These are phyloP conservation scores for Blastobotrys parvus DNA, from an alignment of 805 yeast species.

Conservation along the genomic window DNA sequence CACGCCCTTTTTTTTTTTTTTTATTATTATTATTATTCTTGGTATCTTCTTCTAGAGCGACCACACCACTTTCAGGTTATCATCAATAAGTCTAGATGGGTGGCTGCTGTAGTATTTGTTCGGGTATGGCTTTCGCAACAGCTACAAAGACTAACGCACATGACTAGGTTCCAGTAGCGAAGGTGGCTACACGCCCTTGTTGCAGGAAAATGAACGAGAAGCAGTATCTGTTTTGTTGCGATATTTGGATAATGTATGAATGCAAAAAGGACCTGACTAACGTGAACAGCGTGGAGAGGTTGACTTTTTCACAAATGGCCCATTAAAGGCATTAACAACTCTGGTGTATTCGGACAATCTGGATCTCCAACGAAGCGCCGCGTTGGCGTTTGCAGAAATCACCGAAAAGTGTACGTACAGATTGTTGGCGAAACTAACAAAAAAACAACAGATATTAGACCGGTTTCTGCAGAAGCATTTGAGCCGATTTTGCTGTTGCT, in stretches of 20 bases:
- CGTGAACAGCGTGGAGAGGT: constrained; percentile 50
- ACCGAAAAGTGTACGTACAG: constrained; percentile 90
- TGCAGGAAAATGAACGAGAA: constrained; percentile 94
- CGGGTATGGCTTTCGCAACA: constrained; percentile 5
- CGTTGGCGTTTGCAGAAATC: constrained; percentile 95
- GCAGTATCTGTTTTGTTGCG: constrained; percentile 88
- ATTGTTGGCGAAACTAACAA: no score
- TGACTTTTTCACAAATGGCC: constrained; percentile 81
- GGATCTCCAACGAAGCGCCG: constrained; percentile 93
- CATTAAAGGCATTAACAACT: constrained; percentile 78
- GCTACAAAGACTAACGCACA: not conserved
- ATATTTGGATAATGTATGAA: constrained; percentile 64
- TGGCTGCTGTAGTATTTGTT: constrained; percentile 17
- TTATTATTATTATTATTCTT: no score
- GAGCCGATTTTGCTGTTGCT: constrained; percentile 87
- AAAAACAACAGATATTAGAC: no score
- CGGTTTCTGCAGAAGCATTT: constrained; percentile 82
- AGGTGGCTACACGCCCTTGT: constrained; percentile 63
- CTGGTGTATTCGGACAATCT: constrained; percentile 91
- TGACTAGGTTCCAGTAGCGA: constrained; percentile 9
- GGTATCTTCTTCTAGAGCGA: no score
- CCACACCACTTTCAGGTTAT: not conserved
- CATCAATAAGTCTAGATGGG: constrained; percentile 9
- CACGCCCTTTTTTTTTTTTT: no score
- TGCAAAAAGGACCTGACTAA: not conserved